phyloP scores from a whole-genome alignment of 106 monocot species.

The Acanthochlamys bracteata region DNA sequence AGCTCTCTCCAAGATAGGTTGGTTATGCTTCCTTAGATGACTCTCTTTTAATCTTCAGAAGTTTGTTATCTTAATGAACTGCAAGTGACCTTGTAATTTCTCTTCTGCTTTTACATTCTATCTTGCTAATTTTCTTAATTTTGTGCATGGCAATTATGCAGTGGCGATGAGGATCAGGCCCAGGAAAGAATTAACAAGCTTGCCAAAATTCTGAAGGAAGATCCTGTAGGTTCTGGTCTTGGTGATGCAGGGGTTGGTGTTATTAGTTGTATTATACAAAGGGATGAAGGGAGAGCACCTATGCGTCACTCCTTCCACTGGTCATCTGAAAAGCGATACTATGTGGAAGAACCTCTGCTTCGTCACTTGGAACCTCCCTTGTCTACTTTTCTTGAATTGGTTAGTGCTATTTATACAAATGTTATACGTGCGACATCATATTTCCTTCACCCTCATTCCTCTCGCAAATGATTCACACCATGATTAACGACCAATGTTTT shows the following conservation, averaged over 20 bases:
- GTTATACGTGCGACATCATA: too few relatives aligned
- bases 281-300: conserved; percentile 93
- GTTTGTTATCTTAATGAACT: too few relatives aligned
- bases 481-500: too few relatives aligned
- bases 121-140: conserved; percentile 1
- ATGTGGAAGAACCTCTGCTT: conserved; percentile 85
- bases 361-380: conserved; percentile 98
- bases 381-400: conserved; percentile 97
- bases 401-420: conserved; percentile 15
- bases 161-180: conserved; percentile 99
- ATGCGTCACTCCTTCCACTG: conserved; percentile 97
- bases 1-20: conserved; percentile 96
- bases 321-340: conserved; percentile 64
- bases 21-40: background rate
- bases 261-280: conserved; percentile 95
- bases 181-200: conserved; percentile 93
- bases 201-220: conserved; percentile 84
- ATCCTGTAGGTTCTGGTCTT: conserved; percentile 44
- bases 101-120: background rate
- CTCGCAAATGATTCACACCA: too few relatives aligned
- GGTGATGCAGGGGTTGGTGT: conserved; percentile 53
- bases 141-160: conserved; percentile 18
- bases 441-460: too few relatives aligned
- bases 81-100: too few relatives aligned
- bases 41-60: background rate